phyloP scores from a whole-genome alignment of 208 protist species.

The Strigomonas oncopelti region DNA sequence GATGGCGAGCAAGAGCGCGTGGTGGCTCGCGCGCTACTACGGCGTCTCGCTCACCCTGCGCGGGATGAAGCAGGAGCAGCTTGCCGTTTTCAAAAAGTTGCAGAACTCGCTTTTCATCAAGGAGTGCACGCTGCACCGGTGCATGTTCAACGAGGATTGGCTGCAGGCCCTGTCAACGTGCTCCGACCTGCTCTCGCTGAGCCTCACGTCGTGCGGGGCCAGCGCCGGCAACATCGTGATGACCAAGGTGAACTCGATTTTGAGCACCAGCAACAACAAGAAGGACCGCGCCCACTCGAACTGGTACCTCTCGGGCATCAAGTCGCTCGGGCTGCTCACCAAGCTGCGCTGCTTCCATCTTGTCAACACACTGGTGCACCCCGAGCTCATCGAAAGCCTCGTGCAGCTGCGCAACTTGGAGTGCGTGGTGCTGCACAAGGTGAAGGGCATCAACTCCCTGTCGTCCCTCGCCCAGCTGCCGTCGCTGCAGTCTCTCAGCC shows the following conservation, averaged over 20 bases:
- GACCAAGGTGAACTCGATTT: slow-evolving; percentile 64
- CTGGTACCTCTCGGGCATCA: slow-evolving; percentile 66
- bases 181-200: slow-evolving; percentile 43
- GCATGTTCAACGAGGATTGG: slow-evolving; percentile 46
- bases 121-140: slow-evolving; percentile 43
- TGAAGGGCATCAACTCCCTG: slow-evolving; percentile 49
- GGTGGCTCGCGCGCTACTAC: slow-evolving; percentile 78
- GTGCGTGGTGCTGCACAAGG: slow-evolving; percentile 63
- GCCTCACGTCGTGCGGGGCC: slow-evolving; percentile 42
- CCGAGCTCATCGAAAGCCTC: slow-evolving; percentile 47
- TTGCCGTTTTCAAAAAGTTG: slow-evolving; percentile 46
- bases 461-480: slow-evolving; percentile 41
- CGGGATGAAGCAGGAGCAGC: slow-evolving; percentile 42
- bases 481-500: slow-evolving; percentile 36
- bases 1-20: slow-evolving; percentile 30
- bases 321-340: slow-evolving; percentile 44
- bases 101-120: slow-evolving; percentile 36
- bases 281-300: slow-evolving; percentile 18
- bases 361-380: slow-evolving; percentile 44
- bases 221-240: slow-evolving; percentile 44
- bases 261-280: slow-evolving; percentile 18
- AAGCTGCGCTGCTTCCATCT: slow-evolving; percentile 67
- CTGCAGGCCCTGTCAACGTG: slow-evolving; percentile 68
- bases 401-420: slow-evolving; percentile 43
- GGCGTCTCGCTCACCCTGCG: slow-evolving; percentile 53